A percentile compares a stretch with the other conserved stretches of the same genome.
These are phyloP conservation scores for Chromosphaera perkinsii DNA, from an alignment of 208 protist species.

Conservation along the genomic window DNA sequence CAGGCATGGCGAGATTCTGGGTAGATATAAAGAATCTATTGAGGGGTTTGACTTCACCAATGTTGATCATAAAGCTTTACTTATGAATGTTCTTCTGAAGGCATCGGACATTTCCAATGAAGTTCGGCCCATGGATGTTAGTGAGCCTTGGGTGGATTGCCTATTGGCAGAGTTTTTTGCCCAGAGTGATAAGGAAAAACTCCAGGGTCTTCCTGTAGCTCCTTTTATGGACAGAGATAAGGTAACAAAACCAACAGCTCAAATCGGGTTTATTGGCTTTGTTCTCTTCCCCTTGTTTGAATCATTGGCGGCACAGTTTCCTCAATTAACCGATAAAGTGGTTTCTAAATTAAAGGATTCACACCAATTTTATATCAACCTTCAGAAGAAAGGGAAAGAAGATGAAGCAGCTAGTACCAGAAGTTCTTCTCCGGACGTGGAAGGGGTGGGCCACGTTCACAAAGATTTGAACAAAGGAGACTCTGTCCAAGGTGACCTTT, in stretches of 20 bases:
- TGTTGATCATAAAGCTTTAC: background rate
- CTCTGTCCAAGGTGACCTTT: too few species aligned
- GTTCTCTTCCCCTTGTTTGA: constrained; percentile 18
- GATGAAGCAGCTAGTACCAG: too few species aligned
- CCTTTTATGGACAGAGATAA: constrained; percentile 22
- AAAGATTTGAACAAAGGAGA: too few species aligned
- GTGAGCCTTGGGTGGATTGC: constrained; percentile 8
- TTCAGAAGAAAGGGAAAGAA: too few species aligned
- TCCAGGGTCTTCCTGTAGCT: constrained; percentile 14
- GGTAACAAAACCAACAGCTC: background rate
- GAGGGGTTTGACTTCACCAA: background rate
- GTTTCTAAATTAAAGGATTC: too few species aligned
- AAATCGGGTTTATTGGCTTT: constrained; percentile 32
- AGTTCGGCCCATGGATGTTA: background rate
- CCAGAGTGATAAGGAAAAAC: constrained; percentile 31
- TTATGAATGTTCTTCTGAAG: constrained; percentile 10
- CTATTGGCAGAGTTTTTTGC: constrained; percentile 31
- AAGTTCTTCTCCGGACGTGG: too few species aligned
- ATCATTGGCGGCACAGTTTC: too few species aligned
- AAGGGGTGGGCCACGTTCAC: too few species aligned
- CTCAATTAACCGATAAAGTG: too few species aligned
- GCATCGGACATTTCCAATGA: constrained; percentile 30
- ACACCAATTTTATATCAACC: too few species aligned
- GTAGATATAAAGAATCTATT: background rate
- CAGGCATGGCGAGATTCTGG: constrained; percentile 5